These are phyloP conservation scores for Backusella tuberculispora DNA, from an alignment of 192 early-diverging fungal genomes.

Conservation along the genomic window DNA sequence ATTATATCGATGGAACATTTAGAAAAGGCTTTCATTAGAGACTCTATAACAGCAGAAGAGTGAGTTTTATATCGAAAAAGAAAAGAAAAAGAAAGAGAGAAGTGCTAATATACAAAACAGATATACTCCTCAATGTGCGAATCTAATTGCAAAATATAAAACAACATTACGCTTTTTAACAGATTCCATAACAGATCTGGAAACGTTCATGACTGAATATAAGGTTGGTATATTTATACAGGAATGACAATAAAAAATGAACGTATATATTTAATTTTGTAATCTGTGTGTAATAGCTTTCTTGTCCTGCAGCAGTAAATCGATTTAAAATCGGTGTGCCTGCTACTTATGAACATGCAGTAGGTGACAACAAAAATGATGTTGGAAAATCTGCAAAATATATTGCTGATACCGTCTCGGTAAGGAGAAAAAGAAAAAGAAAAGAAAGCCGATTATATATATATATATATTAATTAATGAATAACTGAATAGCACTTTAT, in stretches of 20 bases:
- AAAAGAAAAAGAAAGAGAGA: background rate
- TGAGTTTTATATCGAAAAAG: constrained; percentile 34
- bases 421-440: constrained; percentile 22
- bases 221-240: constrained; percentile 57
- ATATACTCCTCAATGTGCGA: constrained; percentile 88
- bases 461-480: background rate
- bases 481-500: constrained; percentile 73
- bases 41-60: constrained; percentile 81
- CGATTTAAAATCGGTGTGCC: constrained; percentile 95
- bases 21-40: constrained; percentile 91
- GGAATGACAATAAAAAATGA: no score
- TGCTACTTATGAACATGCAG: constrained; percentile 91
- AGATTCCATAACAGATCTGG: constrained; percentile 66
- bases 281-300: constrained; percentile 51
- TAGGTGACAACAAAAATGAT: constrained; percentile 47
- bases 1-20: constrained; percentile 90
- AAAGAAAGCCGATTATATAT: background rate
- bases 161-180: constrained; percentile 72
- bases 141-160: constrained; percentile 92
- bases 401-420: constrained; percentile 77
- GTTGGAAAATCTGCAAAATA: constrained; percentile 70
- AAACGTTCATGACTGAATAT: constrained; percentile 80
- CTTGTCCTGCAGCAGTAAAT: constrained; percentile 84
- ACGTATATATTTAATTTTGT: background rate
- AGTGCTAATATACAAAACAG: constrained; percentile 39